phyloP scores from a whole-genome alignment of 768 basidiomycete species.

The Neoboletus magnificus region DNA sequence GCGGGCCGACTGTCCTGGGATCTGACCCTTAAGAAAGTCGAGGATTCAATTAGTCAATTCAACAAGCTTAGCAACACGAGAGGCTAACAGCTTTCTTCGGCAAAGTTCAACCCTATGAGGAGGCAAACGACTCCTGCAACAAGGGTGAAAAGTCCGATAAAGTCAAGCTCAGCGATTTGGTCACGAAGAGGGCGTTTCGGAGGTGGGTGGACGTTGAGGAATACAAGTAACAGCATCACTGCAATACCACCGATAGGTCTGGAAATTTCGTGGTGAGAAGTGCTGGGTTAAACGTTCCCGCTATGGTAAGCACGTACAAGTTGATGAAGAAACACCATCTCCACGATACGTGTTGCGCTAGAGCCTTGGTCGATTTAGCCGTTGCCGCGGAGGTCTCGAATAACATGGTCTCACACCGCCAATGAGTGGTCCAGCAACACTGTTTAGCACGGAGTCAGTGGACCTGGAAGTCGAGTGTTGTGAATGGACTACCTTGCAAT shows the following conservation, averaged over 20 bases:
- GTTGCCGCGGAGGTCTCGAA: background rate
- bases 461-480: background rate
- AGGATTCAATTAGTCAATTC: background rate
- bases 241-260: conserved; percentile 73
- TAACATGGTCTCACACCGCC: conserved; percentile 60
- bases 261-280: background rate
- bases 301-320: conserved; percentile 40
- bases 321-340: conserved; percentile 82
- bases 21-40: conserved; percentile 44
- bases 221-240: conserved; percentile 58
- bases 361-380: conserved; percentile 38
- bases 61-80: background rate
- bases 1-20: conserved; percentile 52
- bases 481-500: conserved; percentile 40
- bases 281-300: background rate
- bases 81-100: conserved; percentile 60
- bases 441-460: conserved; percentile 13
- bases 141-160: conserved; percentile 61
- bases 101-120: conserved; percentile 69
- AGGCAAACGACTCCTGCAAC: conserved; percentile 61
- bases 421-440: conserved; percentile 70
- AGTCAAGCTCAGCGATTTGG: conserved; percentile 67
- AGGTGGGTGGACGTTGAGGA: conserved; percentile 72
- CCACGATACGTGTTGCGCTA: conserved; percentile 74
- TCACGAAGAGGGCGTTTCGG: conserved; percentile 52